Evolutionary conservation across 768 basidiomycete species (phyloP), one percentile per base, ranked within the genome.

Genomic region (Termitomyces sp.): DNA sequence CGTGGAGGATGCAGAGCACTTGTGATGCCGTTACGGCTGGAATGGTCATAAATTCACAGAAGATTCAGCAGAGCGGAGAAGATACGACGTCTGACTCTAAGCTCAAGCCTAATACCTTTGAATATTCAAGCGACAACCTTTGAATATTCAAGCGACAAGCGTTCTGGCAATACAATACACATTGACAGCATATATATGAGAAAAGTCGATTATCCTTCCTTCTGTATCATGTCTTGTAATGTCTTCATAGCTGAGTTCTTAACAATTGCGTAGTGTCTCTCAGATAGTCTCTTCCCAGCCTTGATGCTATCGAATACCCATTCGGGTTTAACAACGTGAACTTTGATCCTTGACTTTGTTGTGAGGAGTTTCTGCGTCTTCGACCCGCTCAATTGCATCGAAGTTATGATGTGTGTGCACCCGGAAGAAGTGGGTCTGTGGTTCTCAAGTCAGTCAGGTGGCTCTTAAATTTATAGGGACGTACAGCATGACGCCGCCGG

Each of bases 361-460:
- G 77, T 81, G 54, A 92, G 69, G 50, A 84, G 63, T 62, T 77
- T 83, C 56, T 91, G 83, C 3, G 80, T 86, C 69, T 93, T 93
- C 27, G 82, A 80, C 17, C 79, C 89, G 63, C 78, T 89, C 55
- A 92, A 74, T 52, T 79, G 79, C 60, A 83, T 81, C 6, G 89
- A 91, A 9, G 87, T 88, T 39, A 94, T 64, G 50, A 94, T 84
- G 66, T 94, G 91, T 7, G 91, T 93, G 45, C 85, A 86, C 10
- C 79, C 79, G 17, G 84, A 82, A 14, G 83, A 73, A 27, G 75
- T 76, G 51, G 69, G 70, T 59, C 88, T 91, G 21, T 47, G 54
- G 19, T 25, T 54, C n/a, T 34, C 56, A 21, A 56, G 53, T 56
- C 19, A 59, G 54, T 59, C 52, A 61, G 51, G 28, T 43, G 28